Percentiles rank a stretch among this genome's conserved stretches.
Conservation (phyloP, 73 alveolate genomes). For the Stentor roeselii region DNA sequence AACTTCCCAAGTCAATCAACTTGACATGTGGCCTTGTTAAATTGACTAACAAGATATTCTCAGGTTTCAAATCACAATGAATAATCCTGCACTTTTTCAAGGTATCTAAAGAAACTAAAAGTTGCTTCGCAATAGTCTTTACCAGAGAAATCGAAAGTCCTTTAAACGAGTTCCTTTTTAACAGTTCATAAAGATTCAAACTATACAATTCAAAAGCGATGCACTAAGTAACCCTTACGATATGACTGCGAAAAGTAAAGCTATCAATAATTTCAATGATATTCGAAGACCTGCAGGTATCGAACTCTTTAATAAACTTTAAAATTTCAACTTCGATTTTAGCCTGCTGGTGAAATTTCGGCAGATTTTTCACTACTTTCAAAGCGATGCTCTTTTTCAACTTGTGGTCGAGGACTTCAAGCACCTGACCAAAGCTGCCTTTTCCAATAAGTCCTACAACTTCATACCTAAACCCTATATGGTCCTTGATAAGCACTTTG, state of each 20-base stretch:
- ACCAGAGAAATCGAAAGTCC: slow-evolving; percentile 59
- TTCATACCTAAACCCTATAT: background rate
- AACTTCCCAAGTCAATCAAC: slow-evolving; percentile 31
- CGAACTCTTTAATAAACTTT: too few relatives aligned
- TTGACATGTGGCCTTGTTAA: slow-evolving; percentile 4
- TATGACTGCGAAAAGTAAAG: slow-evolving; percentile 45
- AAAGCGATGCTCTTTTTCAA: background rate
- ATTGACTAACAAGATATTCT: slow-evolving; percentile 44
- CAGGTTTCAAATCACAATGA: slow-evolving; percentile 67
- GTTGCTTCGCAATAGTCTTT: slow-evolving; percentile 51
- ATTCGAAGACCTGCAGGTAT: too few relatives aligned
- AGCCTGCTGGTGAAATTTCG: background rate
- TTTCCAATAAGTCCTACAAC: background rate
- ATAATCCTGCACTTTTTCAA: slow-evolving; percentile 37
- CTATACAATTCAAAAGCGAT: slow-evolving; percentile 47
- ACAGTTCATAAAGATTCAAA: slow-evolving; percentile 45
- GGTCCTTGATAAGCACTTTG: background rate
- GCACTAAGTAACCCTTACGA: too few relatives aligned
- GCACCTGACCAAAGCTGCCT: slow-evolving; percentile 2
- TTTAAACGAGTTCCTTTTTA: slow-evolving; percentile 46
- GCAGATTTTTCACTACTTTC: background rate
- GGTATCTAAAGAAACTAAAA: slow-evolving; percentile 32
- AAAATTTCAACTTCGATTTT: background rate
- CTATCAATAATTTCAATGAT: slow-evolving; percentile 33
- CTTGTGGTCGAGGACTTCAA: background rate